Base-by-base conservation (phyloP, 129 eudicot species). In the Centaurea solstitialis region DNA sequence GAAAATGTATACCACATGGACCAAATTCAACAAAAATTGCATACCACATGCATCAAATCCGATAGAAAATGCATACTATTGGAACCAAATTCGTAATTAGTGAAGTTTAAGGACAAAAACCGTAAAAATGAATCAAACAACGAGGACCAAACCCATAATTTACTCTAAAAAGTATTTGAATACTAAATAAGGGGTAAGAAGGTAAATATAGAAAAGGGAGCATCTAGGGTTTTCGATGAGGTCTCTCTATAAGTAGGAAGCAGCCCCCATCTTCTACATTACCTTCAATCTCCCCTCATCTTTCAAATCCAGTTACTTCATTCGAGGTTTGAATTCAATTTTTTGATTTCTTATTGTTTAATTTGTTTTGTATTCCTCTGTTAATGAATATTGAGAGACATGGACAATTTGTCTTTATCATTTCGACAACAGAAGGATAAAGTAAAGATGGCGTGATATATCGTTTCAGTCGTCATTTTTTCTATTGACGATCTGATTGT, bases 361-460 rank as follows among this genome's bases (percentile, higher is more conserved):
- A 20, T 79, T 61, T 26, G 5, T 62, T 62, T 41, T 33, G 12
- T 38, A 76, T 77, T 83, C 86, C 86, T 77, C 78, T 83, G 79
- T 83, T 72, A 7, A 77, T 82, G 23, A 13, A 12, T 11, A 40
- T 37, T 83, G 86, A 76, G 30, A 30, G 79, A 62, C 79, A 62
- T 41, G 11, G 5, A 77, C 18, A 4, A 38, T 69, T 83, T 71
- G 86, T 77, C 82, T 77, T 77, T 73, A 0, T 83, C 86, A 72
- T 41, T n/a, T 28, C 3, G 11, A 71, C 22, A 77, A 64, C 86
- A 41, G 37, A 45, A 71, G 86, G 86, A 83, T 83, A 83, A 15
- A 83, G 78, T 71, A 83, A 83, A 83, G 86, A 77, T 83, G 82
- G 86, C 86, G 23, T 80, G 90, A 87, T 87, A 87, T 87, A 87